phyloP scores from a whole-genome alignment of 495 filamentous ascomycete genomes.

The Elasticomyces elasticus region DNA sequence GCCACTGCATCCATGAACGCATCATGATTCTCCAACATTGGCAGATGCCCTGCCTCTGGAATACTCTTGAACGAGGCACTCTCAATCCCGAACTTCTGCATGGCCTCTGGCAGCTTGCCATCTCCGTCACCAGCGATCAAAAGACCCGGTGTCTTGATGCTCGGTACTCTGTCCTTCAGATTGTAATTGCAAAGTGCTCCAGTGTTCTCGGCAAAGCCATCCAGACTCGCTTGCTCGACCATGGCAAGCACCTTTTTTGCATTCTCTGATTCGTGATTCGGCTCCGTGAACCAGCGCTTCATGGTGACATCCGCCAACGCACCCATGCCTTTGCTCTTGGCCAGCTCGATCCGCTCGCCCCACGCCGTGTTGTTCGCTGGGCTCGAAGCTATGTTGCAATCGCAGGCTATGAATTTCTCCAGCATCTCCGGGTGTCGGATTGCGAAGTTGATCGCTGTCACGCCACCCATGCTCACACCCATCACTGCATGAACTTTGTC shows the following conservation, averaged over 20 bases:
- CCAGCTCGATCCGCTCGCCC: constrained; percentile 63
- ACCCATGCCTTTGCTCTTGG: constrained; percentile 50
- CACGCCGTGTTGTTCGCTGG: constrained; percentile 63
- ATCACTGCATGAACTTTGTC: constrained; percentile 39
- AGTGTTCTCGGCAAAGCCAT: constrained; percentile 59
- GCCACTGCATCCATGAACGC: constrained; percentile 19
- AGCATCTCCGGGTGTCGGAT: constrained; percentile 53
- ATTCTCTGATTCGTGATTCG: constrained; percentile 47
- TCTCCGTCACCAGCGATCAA: constrained; percentile 59
- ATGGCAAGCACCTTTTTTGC: constrained; percentile 47
- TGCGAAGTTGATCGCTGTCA: constrained; percentile 60
- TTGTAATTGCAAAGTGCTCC: constrained; percentile 70
- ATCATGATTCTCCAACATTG: constrained; percentile 60
- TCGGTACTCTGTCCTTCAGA: constrained; percentile 49
- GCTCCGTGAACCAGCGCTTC: constrained; percentile 61
- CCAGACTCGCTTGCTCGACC: constrained; percentile 52
- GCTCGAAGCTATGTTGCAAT: constrained; percentile 60
- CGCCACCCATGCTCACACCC: constrained; percentile 70
- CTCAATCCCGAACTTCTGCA: constrained; percentile 34
- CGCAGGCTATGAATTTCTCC: constrained; percentile 57
- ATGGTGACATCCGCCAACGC: constrained; percentile 57
- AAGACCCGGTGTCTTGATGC: constrained; percentile 39
- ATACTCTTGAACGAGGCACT: constrained; percentile 55
- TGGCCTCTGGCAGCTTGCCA: constrained; percentile 46
- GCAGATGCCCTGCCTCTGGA: constrained; percentile 62